Conservation (phyloP, 1,284 basidiomycete genomes). For the Takashimella tepidaria region DNA sequence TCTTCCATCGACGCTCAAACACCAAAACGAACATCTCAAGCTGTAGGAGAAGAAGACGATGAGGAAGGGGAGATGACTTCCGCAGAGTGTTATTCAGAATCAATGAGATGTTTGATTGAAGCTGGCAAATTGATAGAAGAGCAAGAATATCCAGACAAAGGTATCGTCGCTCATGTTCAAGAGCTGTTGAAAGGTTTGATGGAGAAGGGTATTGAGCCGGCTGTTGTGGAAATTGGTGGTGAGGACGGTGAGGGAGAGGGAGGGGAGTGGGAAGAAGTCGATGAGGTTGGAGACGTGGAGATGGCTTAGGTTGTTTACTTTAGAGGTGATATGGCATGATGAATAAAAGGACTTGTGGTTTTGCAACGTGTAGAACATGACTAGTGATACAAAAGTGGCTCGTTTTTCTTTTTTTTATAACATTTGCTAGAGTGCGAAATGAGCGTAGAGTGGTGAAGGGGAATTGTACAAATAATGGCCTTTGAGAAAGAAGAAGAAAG, state of each 20-base stretch:
- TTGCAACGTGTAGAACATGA: no score
- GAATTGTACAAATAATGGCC: no score
- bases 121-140: slow-evolving; percentile 69
- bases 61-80: slow-evolving; percentile 57
- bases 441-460: no score
- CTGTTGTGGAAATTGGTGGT: slow-evolving; percentile 40
- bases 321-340: no score
- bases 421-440: no score
- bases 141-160: slow-evolving; percentile 68
- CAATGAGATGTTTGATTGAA: slow-evolving; percentile 74
- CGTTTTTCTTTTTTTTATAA: no score
- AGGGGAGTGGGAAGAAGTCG: slow-evolving; percentile 50
- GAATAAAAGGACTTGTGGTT: no score
- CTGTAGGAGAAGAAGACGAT: slow-evolving; percentile 43
- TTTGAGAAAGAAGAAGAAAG: no score
- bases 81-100: slow-evolving; percentile 74
- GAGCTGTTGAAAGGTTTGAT: slow-evolving; percentile 71
- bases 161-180: slow-evolving; percentile 68
- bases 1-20: slow-evolving; percentile 4
- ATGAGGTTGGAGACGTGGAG: slow-evolving; percentile 54
- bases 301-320: no score
- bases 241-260: slow-evolving; percentile 50
- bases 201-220: slow-evolving; percentile 61
- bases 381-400: no score
- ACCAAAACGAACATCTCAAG: slow-evolving; percentile 2